Evolutionary conservation across 192 early-diverging fungal genomes (phyloP), one percentile per base, ranked within the genome.

Genomic region (Polychytrium aggregatum): DNA sequence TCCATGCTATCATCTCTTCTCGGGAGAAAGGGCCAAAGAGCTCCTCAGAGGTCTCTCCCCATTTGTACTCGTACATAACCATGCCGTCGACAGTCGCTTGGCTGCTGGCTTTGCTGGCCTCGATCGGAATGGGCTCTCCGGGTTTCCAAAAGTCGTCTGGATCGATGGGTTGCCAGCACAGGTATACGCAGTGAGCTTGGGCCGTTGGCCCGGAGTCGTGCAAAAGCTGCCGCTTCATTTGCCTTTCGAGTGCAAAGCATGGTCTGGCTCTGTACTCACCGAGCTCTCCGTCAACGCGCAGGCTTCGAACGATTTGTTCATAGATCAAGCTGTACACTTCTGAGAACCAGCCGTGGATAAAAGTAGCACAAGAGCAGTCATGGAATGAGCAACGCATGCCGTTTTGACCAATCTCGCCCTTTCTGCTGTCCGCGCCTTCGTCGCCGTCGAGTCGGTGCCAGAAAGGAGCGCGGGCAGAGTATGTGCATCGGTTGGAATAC

Each of bases 261-360:
- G n/a, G n/a, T n/a, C n/a, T n/a, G n/a, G n/a, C n/a, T n/a, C n/a
- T n/a, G n/a, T n/a, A 46, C 38, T 25, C 37, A 54, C 45, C 50
- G 1, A 70, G 37, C 14, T 55, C 26, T 1, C 64, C 63, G 11
- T 55, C 46, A n/a, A 53, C 38, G 3, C 72, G 57, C 9, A 74
- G 50, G 24, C 41, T 50, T 24, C 72, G 49, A 4, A 63, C 62
- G 16, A 74, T 61, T 33, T 70, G 63, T 38, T 74, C 72, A 40
- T 72, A 74, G 1, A 50, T 62, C 30, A 57, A 41, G 29, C 65
- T 59, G 44, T 74, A 65, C 3, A 61, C 62, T 21, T 68, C 67
- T 74, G 46, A 17, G 21, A 30, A 22, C n/a, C 6, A n/a, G 14
- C 36, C 28, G 28, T n/a, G 36, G 17, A 44, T 44, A 35, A 14